Conservation (phyloP, 129 eudicot species). For the Artemisia tridentata region DNA sequence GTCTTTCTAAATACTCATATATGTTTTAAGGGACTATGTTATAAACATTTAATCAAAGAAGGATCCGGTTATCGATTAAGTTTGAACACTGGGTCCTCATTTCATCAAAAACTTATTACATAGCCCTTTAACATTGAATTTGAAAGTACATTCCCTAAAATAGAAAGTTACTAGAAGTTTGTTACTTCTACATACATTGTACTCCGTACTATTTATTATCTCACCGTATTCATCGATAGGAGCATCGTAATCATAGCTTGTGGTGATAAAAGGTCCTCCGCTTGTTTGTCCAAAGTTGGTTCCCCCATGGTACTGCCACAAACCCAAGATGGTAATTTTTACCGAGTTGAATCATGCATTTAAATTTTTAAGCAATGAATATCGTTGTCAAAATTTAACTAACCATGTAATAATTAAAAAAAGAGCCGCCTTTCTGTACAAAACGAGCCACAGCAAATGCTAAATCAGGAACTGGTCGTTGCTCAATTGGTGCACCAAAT, state of each 20-base stretch:
- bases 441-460: conserved; percentile 96
- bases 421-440: conserved; percentile 80
- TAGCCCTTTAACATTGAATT: neutral
- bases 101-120: neutral
- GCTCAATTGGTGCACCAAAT: conserved; percentile 65
- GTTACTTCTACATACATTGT: neutral
- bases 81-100: neutral
- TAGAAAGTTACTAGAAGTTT: neutral
- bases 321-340: conserved; percentile 3
- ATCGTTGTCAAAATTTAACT: conserved; percentile 10
- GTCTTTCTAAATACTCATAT: neutral
- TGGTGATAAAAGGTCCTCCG: conserved; percentile 92
- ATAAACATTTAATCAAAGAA: neutral
- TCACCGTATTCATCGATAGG: conserved; percentile 97
- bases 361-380: conserved; percentile 5
- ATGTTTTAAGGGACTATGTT: neutral
- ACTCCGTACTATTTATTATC: conserved; percentile 1
- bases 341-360: neutral
- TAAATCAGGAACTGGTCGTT: conserved; percentile 90
- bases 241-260: conserved; percentile 97
- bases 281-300: conserved; percentile 93
- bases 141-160: neutral
- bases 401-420: conserved; percentile 91
- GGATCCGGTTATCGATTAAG: neutral
- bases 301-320: conserved; percentile 87